Conservation (phyloP, 345 rosid genomes). For the Luvunga scandens region DNA sequence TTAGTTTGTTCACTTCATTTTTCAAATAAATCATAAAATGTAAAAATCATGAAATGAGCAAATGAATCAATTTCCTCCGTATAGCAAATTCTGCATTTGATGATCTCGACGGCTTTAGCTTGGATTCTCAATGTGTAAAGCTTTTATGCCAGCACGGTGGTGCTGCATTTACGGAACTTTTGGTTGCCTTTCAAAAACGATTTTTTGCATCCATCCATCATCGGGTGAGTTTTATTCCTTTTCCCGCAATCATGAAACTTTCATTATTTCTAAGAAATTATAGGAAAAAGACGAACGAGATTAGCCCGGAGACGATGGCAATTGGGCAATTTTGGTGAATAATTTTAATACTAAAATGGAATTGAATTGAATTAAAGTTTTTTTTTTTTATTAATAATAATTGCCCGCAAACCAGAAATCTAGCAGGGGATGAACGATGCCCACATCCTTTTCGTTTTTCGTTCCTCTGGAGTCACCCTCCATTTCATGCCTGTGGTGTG, state of each 20-base stretch:
- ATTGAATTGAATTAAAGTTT: too few species aligned
- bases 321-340: neutral
- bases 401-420: neutral
- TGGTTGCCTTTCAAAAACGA: neutral
- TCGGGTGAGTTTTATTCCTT: neutral
- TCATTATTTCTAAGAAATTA: neutral
- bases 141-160: too few species aligned
- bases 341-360: too few species aligned
- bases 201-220: neutral
- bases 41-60: constrained; percentile 6
- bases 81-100: neutral
- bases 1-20: neutral
- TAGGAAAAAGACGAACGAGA: neutral
- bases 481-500: neutral
- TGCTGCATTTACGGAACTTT: neutral
- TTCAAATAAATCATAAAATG: neutral
- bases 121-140: too few species aligned
- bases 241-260: neutral
- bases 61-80: neutral
- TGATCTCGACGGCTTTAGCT: too few species aligned
- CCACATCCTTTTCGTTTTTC: neutral
- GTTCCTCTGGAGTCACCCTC: neutral
- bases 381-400: neutral
- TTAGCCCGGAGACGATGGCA: neutral
- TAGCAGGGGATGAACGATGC: neutral